Evolutionary conservation across 768 basidiomycete genomes (phyloP), one percentile per base, ranked within the genome.

Genomic region (Lepiota brunneoincarnata): DNA sequence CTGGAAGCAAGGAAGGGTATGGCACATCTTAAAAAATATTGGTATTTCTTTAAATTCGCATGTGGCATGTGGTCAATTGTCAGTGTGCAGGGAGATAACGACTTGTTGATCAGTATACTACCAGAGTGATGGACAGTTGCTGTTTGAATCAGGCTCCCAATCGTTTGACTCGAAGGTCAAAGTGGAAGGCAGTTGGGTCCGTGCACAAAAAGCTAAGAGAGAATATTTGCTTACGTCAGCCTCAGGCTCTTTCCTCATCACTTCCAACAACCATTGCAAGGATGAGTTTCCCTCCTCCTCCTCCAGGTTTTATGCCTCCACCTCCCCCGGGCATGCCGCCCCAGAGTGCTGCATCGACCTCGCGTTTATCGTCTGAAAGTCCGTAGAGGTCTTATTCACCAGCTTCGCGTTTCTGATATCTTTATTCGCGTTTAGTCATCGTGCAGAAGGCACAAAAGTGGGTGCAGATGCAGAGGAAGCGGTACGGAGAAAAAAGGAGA

Each of bases 381-480:
- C 49, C 42, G 69, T 61, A 14, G 23, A 14, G 40, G 44, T 49
- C 57, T 58, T 58, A 57, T 26, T 38, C 31, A 14, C 38, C 24
- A 44, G 18, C n/a, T 42, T 31, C 34, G 31, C 18, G 39, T 54
- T 55, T 49, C 44, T 54, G 53, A 58, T 59, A 58, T 63, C 40
- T 14, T 61, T 59, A 43, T 59, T 61, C 54, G 61, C 58, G 55
- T 62, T 40, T 43, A 77, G 83, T 88, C 58, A 80, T 98, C 62
- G 84, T 86, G 34, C 86, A 90, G 71, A 99, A 98, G 76, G 87
- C 91, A 35, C 87, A 93, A 75, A 98, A 98, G 78, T 98, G 93
- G 93, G 75, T 90, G 51, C 88, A 91, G 63, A 89, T 93, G 86
- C 93, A 96, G 75, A 86, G 79, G 73, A 93, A 88, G 72, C 81